Evolutionary conservation across 1,284 basidiomycete genomes (phyloP), one percentile per base, ranked within the genome.

Genomic region (Fistulina hepatica): DNA sequence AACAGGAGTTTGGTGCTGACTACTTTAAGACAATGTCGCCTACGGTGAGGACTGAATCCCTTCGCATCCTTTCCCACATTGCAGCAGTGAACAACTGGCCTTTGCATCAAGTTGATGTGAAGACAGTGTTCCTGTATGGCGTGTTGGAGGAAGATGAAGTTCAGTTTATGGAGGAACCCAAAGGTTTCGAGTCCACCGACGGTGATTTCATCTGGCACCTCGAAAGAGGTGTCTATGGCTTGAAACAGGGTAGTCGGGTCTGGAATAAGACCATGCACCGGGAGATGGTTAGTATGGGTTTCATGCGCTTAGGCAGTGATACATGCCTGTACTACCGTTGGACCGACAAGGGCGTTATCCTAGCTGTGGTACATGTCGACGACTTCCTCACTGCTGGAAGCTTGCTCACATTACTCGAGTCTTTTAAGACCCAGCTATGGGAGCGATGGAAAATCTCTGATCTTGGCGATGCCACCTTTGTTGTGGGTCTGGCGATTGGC

Each of bases 21-120:
- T 67, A 59, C 44, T 46, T 49, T 1, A 55, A 64, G 5, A 69
- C 65, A 0, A 64, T 58, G 39, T 57, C 66, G n/a, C 66, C 65
- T 0, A 65, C 62, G 0, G 54, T 54, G 0, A 52, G 55, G 1
- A 51, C 60, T 36, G 50, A 60, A 28, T 60, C 62, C 0, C 52
- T 64, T 20, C 52, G 58, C 0, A 27, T 59, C 2, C 35, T 70
- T 0, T 45, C 65, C 1, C 49, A 63, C 9, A 44, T 69, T 2
- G 64, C 59, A 5, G 59, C 33, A 50, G 0, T 52, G n/a, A n/a
- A n/a, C n/a, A n/a, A 57, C 30, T 64, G 63, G 53, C 56, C 63
- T 13, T 37, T 62, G 1, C 50, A 58, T 19, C 62, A 67, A 30
- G 49, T 55, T 8, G 48, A 62, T 33, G 43, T 61, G 13, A 51